These are phyloP conservation scores for Camellia oleifera DNA, from an alignment of 179 eudicot species.

Conservation along the genomic window DNA sequence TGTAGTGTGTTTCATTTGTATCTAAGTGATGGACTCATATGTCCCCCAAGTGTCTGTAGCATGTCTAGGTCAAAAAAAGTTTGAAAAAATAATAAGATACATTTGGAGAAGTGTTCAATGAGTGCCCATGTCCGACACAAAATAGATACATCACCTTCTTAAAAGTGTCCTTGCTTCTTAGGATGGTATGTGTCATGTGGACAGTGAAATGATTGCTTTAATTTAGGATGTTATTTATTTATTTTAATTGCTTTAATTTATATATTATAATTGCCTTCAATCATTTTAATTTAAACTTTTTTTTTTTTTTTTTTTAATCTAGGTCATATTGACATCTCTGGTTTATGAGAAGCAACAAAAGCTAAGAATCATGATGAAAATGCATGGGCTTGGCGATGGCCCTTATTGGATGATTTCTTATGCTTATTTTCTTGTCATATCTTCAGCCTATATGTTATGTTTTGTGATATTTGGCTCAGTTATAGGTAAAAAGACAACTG, in stretches of 20 bases:
- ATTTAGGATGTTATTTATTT: neutral
- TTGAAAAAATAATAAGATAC: too few species aligned
- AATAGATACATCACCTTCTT: too few species aligned
- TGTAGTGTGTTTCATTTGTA: too few species aligned
- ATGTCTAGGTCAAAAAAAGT: too few species aligned
- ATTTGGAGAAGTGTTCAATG: too few species aligned
- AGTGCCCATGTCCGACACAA: too few species aligned
- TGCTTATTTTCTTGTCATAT: conserved; percentile 75
- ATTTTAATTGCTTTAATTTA: neutral
- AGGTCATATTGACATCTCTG: conserved; percentile 70
- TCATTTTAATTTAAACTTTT: neutral
- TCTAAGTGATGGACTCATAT: too few species aligned
- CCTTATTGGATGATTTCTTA: conserved; percentile 95
- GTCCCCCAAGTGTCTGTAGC: too few species aligned
- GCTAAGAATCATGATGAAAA: conserved; percentile 95
- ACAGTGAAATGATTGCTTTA: neutral
- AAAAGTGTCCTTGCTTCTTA: too few species aligned
- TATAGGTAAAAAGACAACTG: conserved; percentile 50
- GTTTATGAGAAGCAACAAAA: conserved; percentile 88
- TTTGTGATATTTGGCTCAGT: conserved; percentile 78
- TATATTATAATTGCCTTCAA: neutral
- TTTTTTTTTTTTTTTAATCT: conserved; percentile 14
- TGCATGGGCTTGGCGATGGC: conserved; percentile 98
- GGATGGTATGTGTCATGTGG: neutral
- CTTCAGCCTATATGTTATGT: conserved; percentile 63